These are phyloP conservation scores for Westerdykella sp. DNA, from an alignment of 2,329 filamentous ascomycete genomes.

Conservation along the genomic window DNA sequence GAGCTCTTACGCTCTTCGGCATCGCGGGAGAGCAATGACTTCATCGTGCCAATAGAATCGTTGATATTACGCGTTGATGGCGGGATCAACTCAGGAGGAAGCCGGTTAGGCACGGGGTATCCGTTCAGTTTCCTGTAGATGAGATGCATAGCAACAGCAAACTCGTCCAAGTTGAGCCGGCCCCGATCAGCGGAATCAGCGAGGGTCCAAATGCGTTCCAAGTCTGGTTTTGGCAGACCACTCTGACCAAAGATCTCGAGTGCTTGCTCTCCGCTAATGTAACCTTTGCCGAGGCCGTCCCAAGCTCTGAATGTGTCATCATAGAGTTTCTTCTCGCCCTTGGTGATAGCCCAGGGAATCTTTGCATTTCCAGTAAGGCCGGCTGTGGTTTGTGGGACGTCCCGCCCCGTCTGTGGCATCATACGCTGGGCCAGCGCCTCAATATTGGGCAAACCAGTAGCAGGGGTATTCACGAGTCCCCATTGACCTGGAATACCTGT, in stretches of 20 bases:
- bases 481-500: slow-evolving; percentile 91
- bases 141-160: slow-evolving; percentile 97
- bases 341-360: slow-evolving; percentile 97
- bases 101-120: slow-evolving; percentile 78
- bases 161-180: slow-evolving; percentile 90
- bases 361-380: slow-evolving; percentile 89
- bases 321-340: slow-evolving; percentile 96
- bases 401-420: slow-evolving; percentile 94
- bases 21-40: slow-evolving; percentile 80
- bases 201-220: slow-evolving; percentile 91
- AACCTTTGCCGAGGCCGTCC: slow-evolving; percentile 92
- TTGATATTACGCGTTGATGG: slow-evolving; percentile 91
- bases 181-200: slow-evolving; percentile 92
- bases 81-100: slow-evolving; percentile 88
- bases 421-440: slow-evolving; percentile 87
- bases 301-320: slow-evolving; percentile 92
- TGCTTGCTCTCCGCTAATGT: slow-evolving; percentile 82
- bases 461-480: slow-evolving; percentile 94
- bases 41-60: slow-evolving; percentile 88
- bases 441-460: slow-evolving; percentile 85
- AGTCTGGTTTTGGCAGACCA: slow-evolving; percentile 80
- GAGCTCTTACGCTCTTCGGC: slow-evolving; percentile 84
- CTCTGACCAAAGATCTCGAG: slow-evolving; percentile 98
- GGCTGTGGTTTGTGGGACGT: slow-evolving; percentile 65
- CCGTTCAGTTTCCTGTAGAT: slow-evolving; percentile 97